A percentile compares a stretch with the other conserved stretches of the same genome.
Evolutionary conservation across 2,329 filamentous ascomycete species (phyloP).

Genomic region (Biscogniauxia sp.): DNA sequence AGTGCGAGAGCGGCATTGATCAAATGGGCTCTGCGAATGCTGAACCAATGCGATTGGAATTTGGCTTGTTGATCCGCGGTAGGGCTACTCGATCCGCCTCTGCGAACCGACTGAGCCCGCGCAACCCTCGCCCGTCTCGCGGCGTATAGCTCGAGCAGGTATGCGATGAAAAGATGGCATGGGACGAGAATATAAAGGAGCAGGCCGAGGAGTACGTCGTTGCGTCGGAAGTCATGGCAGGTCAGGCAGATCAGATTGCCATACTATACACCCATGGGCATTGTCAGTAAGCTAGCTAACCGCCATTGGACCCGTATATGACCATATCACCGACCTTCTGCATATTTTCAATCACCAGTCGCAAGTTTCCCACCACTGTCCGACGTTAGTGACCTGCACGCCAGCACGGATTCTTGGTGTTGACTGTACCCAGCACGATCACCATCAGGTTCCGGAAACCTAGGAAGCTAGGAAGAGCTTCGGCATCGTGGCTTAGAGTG

Average conservation of each 20-base stretch:
- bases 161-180: slow-evolving; percentile 85
- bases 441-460: slow-evolving; percentile 97
- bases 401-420: not conserved
- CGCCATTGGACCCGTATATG: slow-evolving; percentile 8
- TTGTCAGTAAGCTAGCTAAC: slow-evolving; percentile 9
- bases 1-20: slow-evolving; percentile 82
- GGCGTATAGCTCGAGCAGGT: slow-evolving; percentile 82
- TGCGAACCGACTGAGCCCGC: slow-evolving; percentile 51
- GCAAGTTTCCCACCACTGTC: slow-evolving; percentile 86
- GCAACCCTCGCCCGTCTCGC: slow-evolving; percentile 72
- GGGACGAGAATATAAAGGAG: slow-evolving; percentile 85
- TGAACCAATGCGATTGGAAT: slow-evolving; percentile 75
- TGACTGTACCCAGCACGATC: slow-evolving; percentile 71
- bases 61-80: slow-evolving; percentile 61
- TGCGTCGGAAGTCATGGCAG: slow-evolving; percentile 81
- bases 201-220: slow-evolving; percentile 73
- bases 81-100: slow-evolving; percentile 49
- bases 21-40: slow-evolving; percentile 77
- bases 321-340: slow-evolving; percentile 65
- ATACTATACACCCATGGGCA: slow-evolving; percentile 66
- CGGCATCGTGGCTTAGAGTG: slow-evolving; percentile 80
- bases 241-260: slow-evolving; percentile 89
- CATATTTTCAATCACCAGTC: slow-evolving; percentile 94
- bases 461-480: slow-evolving; percentile 75
- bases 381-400: slow-evolving; percentile 10